A percentile compares a stretch with the other conserved stretches of the same genome.
Evolutionary conservation across 73 alveolate species (phyloP).

Genomic region (Urostyla sp.): DNA sequence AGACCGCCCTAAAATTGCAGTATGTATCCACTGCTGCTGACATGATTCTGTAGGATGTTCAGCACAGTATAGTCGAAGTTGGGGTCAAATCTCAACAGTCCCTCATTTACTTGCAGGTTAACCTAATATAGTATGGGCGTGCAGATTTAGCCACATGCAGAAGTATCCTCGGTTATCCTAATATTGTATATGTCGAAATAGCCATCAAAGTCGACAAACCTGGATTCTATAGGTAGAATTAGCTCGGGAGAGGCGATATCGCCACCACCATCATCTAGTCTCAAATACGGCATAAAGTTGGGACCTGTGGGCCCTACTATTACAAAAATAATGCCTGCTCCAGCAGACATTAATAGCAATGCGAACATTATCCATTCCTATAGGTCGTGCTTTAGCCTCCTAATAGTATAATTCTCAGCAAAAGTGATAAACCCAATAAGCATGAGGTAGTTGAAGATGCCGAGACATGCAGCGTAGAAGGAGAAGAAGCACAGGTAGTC

Average conservation of each 20-base stretch:
- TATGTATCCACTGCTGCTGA: neutral
- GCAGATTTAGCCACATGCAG: slow-evolving; percentile 20
- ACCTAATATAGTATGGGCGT: neutral
- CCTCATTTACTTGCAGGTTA: slow-evolving; percentile 6
- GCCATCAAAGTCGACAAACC: slow-evolving; percentile 12
- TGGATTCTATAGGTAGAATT: neutral
- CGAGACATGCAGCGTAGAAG: neutral
- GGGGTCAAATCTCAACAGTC: slow-evolving; percentile 18
- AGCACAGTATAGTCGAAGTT: neutral
- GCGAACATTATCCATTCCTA: neutral
- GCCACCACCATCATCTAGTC: neutral
- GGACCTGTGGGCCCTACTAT: slow-evolving; percentile 2
- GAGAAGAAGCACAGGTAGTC: slow-evolving; percentile 3
- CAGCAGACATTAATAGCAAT: neutral
- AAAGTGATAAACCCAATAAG: slow-evolving; percentile 21
- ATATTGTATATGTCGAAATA: slow-evolving; percentile 36
- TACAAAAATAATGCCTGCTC: neutral
- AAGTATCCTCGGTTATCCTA: slow-evolving; percentile 14
- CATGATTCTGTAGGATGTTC: neutral
- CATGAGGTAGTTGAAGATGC: slow-evolving; percentile 12
- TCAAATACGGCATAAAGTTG: slow-evolving; percentile 1
- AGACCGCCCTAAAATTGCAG: slow-evolving; percentile 19
- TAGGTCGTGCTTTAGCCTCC: neutral
- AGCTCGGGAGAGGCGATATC: neutral
- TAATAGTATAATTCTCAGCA: neutral